A percentile compares a stretch with the other conserved stretches of the same genome.
Evolutionary conservation across 148 eudicot genomes (phyloP).

Genomic region (Arctostaphylos glauca): DNA sequence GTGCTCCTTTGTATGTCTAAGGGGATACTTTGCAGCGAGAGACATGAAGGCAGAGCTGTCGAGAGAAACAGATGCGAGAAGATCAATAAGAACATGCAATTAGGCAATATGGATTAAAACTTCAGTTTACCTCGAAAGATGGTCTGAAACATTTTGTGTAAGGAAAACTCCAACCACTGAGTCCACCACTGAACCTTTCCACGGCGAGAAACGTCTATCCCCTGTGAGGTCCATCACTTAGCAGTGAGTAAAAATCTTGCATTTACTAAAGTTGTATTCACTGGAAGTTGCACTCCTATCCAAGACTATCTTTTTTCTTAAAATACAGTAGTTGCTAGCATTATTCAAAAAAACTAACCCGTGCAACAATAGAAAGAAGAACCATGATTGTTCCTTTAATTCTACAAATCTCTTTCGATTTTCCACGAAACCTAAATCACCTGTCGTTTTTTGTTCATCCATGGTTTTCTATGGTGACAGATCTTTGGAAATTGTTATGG

Average conservation of each 20-base stretch:
- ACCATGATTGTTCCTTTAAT: not conserved
- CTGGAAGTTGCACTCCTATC: not conserved
- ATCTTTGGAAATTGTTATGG: not conserved
- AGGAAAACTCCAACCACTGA: constrained; percentile 95
- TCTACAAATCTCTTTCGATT: not conserved
- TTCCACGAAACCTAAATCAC: not conserved
- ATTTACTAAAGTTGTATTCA: not conserved
- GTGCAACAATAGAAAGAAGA: not conserved
- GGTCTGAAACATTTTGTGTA: constrained; percentile 96
- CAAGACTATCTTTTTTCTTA: not conserved
- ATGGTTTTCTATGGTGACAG: not conserved
- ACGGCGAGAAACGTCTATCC: constrained; percentile 84
- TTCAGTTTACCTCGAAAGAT: constrained; percentile 73
- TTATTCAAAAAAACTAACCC: not conserved
- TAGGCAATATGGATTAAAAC: not conserved
- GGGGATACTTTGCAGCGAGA: constrained; percentile 77
- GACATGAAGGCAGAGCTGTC: constrained; percentile 97
- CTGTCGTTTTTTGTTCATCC: not conserved
- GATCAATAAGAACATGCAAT: not conserved
- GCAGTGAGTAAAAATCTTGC: not conserved
- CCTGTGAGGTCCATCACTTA: constrained; percentile 43
- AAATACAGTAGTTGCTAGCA: not conserved
- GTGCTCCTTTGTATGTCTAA: constrained; percentile 25
- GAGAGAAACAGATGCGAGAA: constrained; percentile 1
- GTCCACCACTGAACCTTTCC: constrained; percentile 98